Conservation (phyloP, 2,329 filamentous ascomycete genomes). For the Aspergillus persii region DNA sequence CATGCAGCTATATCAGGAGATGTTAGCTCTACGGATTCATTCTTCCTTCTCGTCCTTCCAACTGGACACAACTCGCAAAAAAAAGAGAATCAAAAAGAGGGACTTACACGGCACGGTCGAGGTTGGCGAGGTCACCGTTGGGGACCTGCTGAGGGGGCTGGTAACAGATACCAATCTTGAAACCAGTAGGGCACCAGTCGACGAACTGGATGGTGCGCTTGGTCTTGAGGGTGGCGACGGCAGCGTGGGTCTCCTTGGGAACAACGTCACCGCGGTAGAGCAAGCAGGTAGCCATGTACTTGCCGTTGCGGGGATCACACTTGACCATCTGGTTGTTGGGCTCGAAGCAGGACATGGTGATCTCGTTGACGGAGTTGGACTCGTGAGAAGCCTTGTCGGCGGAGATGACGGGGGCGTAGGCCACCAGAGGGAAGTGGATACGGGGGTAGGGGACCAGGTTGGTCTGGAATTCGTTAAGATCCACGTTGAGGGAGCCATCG, state of each 20-base stretch:
- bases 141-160: slow-evolving; percentile 94
- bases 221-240: slow-evolving; percentile 95
- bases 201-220: slow-evolving; percentile 99
- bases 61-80: not conserved
- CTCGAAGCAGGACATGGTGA: slow-evolving; percentile 99
- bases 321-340: slow-evolving; percentile 99
- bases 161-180: slow-evolving; percentile 99
- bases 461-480: slow-evolving; percentile 99
- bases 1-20: slow-evolving; percentile 74
- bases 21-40: slow-evolving; percentile 8
- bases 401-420: slow-evolving; percentile 91
- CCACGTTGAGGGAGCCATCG: slow-evolving; percentile 97
- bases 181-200: slow-evolving; percentile 99
- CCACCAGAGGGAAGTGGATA: slow-evolving; percentile 98
- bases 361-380: slow-evolving; percentile 96
- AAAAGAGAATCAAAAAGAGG: not conserved
- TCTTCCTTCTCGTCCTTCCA: not conserved
- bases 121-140: slow-evolving; percentile 95
- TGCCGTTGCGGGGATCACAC: slow-evolving; percentile 96
- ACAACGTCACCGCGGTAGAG: slow-evolving; percentile 98
- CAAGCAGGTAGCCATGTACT: slow-evolving; percentile 99
- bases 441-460: slow-evolving; percentile 98
- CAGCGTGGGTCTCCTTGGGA: slow-evolving; percentile 88
- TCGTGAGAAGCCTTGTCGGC: slow-evolving; percentile 95
- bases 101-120: slow-evolving; percentile 96